Evolutionary conservation across 2,329 filamentous ascomycete species (phyloP), one percentile per base, ranked within the genome.

Genomic region (Hirsutella minnesotensis): DNA sequence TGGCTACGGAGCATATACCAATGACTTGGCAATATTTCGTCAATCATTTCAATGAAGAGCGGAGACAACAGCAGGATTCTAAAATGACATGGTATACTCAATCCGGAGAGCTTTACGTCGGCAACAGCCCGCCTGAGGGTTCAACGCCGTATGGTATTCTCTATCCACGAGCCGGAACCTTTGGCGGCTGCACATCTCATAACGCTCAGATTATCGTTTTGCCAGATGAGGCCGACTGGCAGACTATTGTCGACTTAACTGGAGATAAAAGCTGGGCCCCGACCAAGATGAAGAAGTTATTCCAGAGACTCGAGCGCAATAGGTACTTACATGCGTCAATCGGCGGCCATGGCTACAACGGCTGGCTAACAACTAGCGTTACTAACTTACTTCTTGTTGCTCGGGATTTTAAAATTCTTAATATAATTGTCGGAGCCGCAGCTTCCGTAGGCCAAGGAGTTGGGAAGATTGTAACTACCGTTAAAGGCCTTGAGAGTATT

Each of bases 11-110:
- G 51, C 71, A 79, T 45, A 63, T 64, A 19, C 65, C 67, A n/a
- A 66, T 78, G 49, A 61, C 67, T 37, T 83, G 77, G 78, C 72
- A 79, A 55, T 81, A 75, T 58, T 82, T 73, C 49, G 73, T 79
- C 16, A 68, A 68, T 38, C 77, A 81, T 56, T 81, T 79, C 51
- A 62, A 66, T 4, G 68, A 79, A 45, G 59, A 73, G 37, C 56
- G 59, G 18, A 65, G 70, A 29, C 72, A 77, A 47, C 63, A 68
- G 19, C 62, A 65, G 41, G 75, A 81, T 54, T 71, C 62, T 50
- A 81, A 82, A 63, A 72, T 73, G 39, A 71, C 71, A 1, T 81
- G 77, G 53, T 53, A 66, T 7, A 73, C 70, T 0, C 62, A 68
- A 0, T 57, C 69, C 39, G 74, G 73, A 15, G 55, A 58, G 2